phyloP scores from a whole-genome alignment of 768 basidiomycete species.

The Leccinum rimulosum region DNA sequence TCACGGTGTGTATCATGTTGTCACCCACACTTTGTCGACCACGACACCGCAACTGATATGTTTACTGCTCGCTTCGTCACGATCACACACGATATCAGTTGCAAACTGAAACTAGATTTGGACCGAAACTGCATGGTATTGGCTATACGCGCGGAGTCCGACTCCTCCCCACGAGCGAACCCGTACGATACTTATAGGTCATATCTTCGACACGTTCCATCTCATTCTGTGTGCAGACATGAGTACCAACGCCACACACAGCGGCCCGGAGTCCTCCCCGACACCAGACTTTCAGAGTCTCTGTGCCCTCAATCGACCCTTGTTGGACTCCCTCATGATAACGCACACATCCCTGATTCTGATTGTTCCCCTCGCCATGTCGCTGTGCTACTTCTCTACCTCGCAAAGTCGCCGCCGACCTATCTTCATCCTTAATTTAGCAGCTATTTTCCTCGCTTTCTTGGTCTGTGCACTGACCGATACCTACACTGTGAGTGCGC shows the following conservation, averaged over 20 bases:
- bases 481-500: conserved; percentile 3
- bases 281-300: not conserved
- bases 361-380: conserved; percentile 16
- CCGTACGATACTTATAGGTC: not conserved
- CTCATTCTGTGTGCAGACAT: conserved; percentile 1
- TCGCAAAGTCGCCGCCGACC: conserved; percentile 13
- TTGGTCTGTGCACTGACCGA: conserved; percentile 13
- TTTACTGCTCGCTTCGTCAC: not conserved
- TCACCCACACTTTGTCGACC: not conserved
- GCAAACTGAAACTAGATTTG: not conserved
- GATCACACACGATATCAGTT: not conserved
- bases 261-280: not conserved
- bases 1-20: not conserved
- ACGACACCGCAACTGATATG: not conserved
- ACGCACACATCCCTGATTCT: conserved; percentile 19
- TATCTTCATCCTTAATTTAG: conserved; percentile 20
- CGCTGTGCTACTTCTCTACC: conserved; percentile 24
- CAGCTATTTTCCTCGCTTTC: conserved; percentile 11
- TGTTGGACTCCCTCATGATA: conserved; percentile 21
- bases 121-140: not conserved
- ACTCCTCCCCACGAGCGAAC: not conserved
- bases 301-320: conserved; percentile 3
- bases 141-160: not conserved
- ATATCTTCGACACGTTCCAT: not conserved
- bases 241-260: not conserved